Conservation (phyloP, 192 early-diverging fungal species). For the Ramicandelaber brevisporus region DNA sequence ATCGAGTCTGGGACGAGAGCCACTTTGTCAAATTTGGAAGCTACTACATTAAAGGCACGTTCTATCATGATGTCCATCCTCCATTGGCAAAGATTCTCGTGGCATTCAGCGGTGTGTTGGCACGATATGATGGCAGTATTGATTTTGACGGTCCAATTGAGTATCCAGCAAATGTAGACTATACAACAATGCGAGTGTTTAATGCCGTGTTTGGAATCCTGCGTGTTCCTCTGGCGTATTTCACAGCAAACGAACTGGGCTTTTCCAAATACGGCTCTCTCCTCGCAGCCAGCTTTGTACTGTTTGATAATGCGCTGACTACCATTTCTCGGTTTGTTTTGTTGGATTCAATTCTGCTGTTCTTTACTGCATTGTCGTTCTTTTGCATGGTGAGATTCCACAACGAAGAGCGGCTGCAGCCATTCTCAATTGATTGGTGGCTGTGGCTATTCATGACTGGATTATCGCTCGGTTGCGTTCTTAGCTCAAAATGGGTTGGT, state of each 20-base stretch:
- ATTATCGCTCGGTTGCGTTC: slow-evolving; percentile 55
- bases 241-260: slow-evolving; percentile 47
- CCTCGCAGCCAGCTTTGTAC: slow-evolving; percentile 54
- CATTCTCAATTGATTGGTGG: slow-evolving; percentile 78
- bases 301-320: slow-evolving; percentile 33
- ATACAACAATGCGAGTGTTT: slow-evolving; percentile 69
- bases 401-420: slow-evolving; percentile 38
- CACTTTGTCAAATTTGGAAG: slow-evolving; percentile 61
- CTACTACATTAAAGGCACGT: slow-evolving; percentile 74
- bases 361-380: slow-evolving; percentile 44
- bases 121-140: slow-evolving; percentile 69
- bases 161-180: slow-evolving; percentile 69
- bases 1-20: slow-evolving; percentile 55
- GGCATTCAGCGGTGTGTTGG: slow-evolving; percentile 54
- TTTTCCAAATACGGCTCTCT: slow-evolving; percentile 35
- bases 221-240: slow-evolving; percentile 75
- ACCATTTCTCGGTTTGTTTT: slow-evolving; percentile 80
- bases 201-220: slow-evolving; percentile 68
- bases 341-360: slow-evolving; percentile 84
- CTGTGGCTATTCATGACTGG: slow-evolving; percentile 69
- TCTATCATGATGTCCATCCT: slow-evolving; percentile 97
- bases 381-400: slow-evolving; percentile 47
- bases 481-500: slow-evolving; percentile 95
- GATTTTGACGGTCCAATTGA: slow-evolving; percentile 45
- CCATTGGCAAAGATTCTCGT: slow-evolving; percentile 93